Conservation (phyloP, 495 filamentous ascomycete species). For the Aspergillus biplanus region DNA sequence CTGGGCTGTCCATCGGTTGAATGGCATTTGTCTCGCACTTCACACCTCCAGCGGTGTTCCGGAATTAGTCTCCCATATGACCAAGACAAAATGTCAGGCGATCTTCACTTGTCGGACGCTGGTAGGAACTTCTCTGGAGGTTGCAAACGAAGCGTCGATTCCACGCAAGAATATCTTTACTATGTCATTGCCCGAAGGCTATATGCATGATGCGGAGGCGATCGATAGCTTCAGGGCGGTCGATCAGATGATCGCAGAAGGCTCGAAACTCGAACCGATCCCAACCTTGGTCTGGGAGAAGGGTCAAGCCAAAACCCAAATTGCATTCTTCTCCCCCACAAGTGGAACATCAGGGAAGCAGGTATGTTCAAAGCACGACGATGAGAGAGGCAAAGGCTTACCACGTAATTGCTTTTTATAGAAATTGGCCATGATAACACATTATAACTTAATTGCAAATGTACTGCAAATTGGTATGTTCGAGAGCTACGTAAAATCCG, state of each 20-base stretch:
- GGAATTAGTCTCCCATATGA: conserved; percentile 23
- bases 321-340: conserved; percentile 21
- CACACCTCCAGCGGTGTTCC: conserved; percentile 18
- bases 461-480: conserved; percentile 16
- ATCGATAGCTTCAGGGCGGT: conserved; percentile 20
- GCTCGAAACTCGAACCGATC: conserved; percentile 10
- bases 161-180: conserved; percentile 8
- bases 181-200: conserved; percentile 12
- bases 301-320: conserved; percentile 13
- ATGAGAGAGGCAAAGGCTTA: neutral
- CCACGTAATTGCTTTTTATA: neutral
- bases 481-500: conserved; percentile 16
- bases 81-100: conserved; percentile 5
- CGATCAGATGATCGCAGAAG: conserved; percentile 9
- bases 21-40: conserved; percentile 20
- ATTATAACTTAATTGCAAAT: conserved; percentile 21
- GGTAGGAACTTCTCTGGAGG: conserved; percentile 7
- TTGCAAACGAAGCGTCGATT: conserved; percentile 13
- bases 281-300: conserved; percentile 13
- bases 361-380: conserved; percentile 1
- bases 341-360: conserved; percentile 25
- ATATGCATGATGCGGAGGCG: conserved; percentile 12
- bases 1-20: conserved; percentile 26
- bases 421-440: conserved; percentile 20
- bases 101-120: conserved; percentile 20